Evolutionary conservation across 768 basidiomycete genomes (phyloP), one percentile per base, ranked within the genome.

Genomic region (Trametes maxima): DNA sequence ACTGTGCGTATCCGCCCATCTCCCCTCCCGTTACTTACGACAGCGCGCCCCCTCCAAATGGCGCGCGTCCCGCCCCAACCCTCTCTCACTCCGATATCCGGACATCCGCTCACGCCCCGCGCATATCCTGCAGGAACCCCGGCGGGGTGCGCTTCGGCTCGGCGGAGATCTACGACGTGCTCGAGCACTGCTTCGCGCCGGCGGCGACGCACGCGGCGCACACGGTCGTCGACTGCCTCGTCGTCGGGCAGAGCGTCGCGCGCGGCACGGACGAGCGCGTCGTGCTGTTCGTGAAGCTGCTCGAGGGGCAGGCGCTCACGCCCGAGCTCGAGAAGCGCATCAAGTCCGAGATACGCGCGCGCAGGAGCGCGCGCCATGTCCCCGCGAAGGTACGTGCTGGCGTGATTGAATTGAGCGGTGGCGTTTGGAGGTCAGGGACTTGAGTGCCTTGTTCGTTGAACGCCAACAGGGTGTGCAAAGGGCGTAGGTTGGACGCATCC

Each of bases 131-230:
- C 65, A 64, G 62, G 62, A 93, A 92, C 69, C 90, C 91, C 24
- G 88, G 88, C 52, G 90, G 90, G n/a, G 83, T 92, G 66, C 82
- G 90, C 33, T 92, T 92, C 70, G 90, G 90, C 42, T 88, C 89
- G 39, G 82, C 88, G 43, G 92, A 92, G 73, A 81, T 92, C 36
- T 92, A 92, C 72, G 87, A 90, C 68, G 88, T 92, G 54, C 77
- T 92, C 42, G 90, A 90, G 63, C 68, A 77, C 79, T 81, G 79
- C 66, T 88, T 88, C 70, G 80, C 81, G 11, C 68, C 79, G 40
- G 67, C 72, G 44, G 73, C 74, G 28, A 75, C 76, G 60, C 69
- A 77, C 62, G 68, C 72, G 43, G 70, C 85, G 46, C 72, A 81
- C 58, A 71, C 73, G 7, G 73, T 84, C 49, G 76, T 75, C 48